phyloP scores from a whole-genome alignment of 2,329 filamentous ascomycete species.

The Trichoderma sp. region DNA sequence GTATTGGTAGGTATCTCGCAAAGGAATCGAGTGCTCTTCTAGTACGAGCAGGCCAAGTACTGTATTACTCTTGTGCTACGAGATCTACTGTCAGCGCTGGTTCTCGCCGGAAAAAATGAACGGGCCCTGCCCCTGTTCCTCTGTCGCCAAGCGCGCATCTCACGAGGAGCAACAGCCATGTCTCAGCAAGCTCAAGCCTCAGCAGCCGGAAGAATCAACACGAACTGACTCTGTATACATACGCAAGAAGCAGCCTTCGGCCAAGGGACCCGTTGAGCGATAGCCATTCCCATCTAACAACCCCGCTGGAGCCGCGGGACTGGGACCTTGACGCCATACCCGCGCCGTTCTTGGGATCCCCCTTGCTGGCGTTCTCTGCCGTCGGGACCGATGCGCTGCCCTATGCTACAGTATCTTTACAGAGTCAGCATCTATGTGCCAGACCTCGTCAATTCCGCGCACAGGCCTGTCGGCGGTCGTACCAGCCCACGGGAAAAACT shows the following conservation, averaged over 20 bases:
- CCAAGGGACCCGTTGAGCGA: background rate
- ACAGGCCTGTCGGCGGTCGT: background rate
- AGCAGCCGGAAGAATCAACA: background rate
- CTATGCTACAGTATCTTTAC: background rate
- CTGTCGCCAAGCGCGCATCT: conserved; percentile 25
- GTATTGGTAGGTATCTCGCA: background rate
- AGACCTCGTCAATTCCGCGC: background rate
- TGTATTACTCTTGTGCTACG: background rate
- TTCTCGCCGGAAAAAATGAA: background rate
- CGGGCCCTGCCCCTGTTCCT: conserved; percentile 6
- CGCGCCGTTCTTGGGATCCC: conserved; percentile 22
- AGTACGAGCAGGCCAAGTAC: background rate
- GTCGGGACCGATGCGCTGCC: conserved; percentile 9
- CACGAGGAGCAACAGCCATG: conserved; percentile 14
- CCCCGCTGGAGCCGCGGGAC: conserved; percentile 26
- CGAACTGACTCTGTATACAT: background rate
- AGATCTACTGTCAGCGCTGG: background rate
- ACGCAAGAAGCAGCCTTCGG: conserved; percentile 6
- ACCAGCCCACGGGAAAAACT: conserved; percentile 9
- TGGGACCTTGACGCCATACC: conserved; percentile 31
- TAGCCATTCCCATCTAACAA: conserved; percentile 14
- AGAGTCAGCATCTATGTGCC: background rate
- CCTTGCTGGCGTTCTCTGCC: conserved; percentile 14
- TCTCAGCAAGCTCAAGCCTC: conserved; percentile 20
- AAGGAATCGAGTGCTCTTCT: background rate